These are phyloP conservation scores for Chalara sp. DNA, from an alignment of 2,329 filamentous ascomycete genomes.

Conservation along the genomic window DNA sequence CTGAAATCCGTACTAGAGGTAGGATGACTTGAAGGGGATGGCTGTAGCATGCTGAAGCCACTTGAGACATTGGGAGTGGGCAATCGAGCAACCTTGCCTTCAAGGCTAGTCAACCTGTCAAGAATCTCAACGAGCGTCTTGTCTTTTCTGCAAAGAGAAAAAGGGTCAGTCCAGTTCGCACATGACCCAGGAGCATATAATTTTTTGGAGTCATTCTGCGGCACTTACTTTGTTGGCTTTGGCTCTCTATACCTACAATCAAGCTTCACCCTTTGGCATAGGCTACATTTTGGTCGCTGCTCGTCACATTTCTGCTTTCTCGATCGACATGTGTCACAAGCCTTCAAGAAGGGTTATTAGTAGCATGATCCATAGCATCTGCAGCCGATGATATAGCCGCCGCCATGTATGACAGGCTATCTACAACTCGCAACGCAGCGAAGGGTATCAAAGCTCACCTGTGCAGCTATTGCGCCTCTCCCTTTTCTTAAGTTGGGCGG, in stretches of 20 bases:
- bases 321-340: conserved; percentile 51
- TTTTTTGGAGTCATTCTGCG: conserved; percentile 37
- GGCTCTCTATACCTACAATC: conserved; percentile 55
- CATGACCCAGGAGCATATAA: conserved; percentile 56
- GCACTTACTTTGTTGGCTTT: conserved; percentile 54
- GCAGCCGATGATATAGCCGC: not conserved
- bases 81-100: conserved; percentile 43
- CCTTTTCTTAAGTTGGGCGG: not conserved
- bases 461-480: not conserved
- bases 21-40: conserved; percentile 20
- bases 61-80: conserved; percentile 2
- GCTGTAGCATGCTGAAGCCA: conserved; percentile 16
- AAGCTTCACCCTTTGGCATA: conserved; percentile 49
- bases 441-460: not conserved
- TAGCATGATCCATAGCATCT: no score
- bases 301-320: conserved; percentile 62
- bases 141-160: conserved; percentile 45
- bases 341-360: conserved; percentile 27
- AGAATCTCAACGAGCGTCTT: conserved; percentile 55
- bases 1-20: conserved; percentile 12
- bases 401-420: not conserved
- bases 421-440: not conserved
- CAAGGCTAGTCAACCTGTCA: conserved; percentile 46
- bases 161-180: no score
- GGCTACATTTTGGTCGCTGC: conserved; percentile 51